phyloP scores from a whole-genome alignment of 768 basidiomycete genomes.

The Psilocybe subaeruginosa region DNA sequence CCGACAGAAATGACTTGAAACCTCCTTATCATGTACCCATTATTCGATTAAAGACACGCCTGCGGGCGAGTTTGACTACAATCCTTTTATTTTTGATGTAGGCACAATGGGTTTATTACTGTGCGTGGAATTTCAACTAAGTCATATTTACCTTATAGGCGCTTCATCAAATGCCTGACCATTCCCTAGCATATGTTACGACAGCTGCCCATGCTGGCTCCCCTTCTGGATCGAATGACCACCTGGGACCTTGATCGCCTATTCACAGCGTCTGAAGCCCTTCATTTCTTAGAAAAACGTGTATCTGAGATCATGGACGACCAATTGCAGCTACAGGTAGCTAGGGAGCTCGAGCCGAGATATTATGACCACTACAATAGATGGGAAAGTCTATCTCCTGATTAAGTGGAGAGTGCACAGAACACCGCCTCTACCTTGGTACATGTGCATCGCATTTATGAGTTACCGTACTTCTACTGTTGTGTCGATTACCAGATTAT shows the following conservation, averaged over 20 bases:
- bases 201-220: conserved; percentile 29
- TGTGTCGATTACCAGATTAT: background rate
- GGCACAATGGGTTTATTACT: conserved; percentile 20
- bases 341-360: background rate
- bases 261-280: conserved; percentile 29
- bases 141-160: background rate
- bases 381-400: conserved; percentile 20
- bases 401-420: conserved; percentile 21
- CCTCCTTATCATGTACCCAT: conserved; percentile 14
- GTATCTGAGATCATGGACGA: background rate
- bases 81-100: conserved; percentile 29
- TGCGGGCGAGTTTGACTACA: conserved; percentile 26
- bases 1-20: background rate
- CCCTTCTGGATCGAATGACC: conserved; percentile 29
- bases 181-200: conserved; percentile 18
- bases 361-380: conserved; percentile 4
- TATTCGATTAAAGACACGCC: conserved; percentile 2
- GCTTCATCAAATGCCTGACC: conserved; percentile 21
- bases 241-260: conserved; percentile 23
- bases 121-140: conserved; percentile 9
- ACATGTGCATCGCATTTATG: conserved; percentile 1
- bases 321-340: conserved; percentile 2
- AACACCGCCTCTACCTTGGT: conserved; percentile 16
- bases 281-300: conserved; percentile 26
- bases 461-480: background rate